Percentiles rank a stretch among this genome's conserved stretches.
These are phyloP conservation scores for Naganishia liquefaciens DNA, from an alignment of 1,284 basidiomycete genomes.

Conservation along the genomic window DNA sequence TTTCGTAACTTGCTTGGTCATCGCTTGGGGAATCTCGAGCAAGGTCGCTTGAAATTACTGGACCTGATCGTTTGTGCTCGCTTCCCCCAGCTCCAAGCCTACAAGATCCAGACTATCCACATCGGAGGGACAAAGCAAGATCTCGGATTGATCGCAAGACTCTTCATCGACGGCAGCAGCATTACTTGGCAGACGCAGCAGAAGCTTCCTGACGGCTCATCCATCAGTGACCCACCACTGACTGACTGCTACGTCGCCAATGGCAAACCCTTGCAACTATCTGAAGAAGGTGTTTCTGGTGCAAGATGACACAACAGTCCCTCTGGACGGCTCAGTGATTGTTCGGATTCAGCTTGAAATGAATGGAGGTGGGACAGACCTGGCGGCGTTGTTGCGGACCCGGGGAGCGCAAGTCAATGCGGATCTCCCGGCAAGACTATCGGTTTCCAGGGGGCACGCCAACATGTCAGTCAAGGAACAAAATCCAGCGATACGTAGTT, in stretches of 20 bases:
- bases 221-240: background rate
- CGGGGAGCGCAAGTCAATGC: background rate
- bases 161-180: slow-evolving; percentile 9
- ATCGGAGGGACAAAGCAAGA: slow-evolving; percentile 1
- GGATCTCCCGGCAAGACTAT: background rate
- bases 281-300: background rate
- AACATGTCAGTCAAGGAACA: no score
- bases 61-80: slow-evolving; percentile 2
- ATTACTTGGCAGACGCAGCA: slow-evolving; percentile 14
- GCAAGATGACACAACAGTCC: slow-evolving; percentile 3
- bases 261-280: background rate
- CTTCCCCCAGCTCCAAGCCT: background rate
- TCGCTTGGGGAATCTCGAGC: background rate
- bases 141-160: background rate
- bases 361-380: background rate
- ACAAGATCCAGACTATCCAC: background rate
- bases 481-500: no score
- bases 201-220: background rate
- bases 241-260: slow-evolving; percentile 11
- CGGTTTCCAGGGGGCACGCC: background rate
- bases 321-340: background rate
- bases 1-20: slow-evolving; percentile 7
- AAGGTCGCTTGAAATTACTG: background rate
- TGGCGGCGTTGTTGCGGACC: background rate
- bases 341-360: slow-evolving; percentile 1